Conservation (phyloP, 176 grass and related monocot genomes). For the Themeda triandra region DNA sequence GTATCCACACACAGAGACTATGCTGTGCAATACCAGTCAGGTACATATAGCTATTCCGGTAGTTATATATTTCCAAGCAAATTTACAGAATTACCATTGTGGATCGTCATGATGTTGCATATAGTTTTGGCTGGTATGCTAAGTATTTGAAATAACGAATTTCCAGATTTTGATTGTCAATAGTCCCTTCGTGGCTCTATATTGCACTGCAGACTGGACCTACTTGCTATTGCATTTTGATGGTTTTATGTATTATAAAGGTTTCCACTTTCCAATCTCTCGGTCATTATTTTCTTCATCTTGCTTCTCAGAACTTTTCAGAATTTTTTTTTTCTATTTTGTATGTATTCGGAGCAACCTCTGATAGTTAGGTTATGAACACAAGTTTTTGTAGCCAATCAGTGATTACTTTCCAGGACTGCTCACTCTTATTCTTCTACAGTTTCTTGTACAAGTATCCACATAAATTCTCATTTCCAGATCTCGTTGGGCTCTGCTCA, state of each 20-base stretch:
- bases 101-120: neutral
- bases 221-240: neutral
- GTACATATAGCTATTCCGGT: conserved; percentile 36
- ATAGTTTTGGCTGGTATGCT: neutral
- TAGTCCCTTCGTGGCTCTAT: neutral
- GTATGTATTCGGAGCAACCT: neutral
- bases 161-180: neutral
- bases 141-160: neutral
- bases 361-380: neutral
- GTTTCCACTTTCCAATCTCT: neutral
- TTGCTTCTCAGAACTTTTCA: neutral
- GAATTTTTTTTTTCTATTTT: neutral
- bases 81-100: neutral
- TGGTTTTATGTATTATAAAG: neutral
- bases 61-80: neutral
- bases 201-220: neutral
- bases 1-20: conserved; percentile 78
- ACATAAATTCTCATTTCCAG: neutral
- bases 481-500: neutral
- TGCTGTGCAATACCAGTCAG: conserved; percentile 87
- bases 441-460: neutral
- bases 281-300: neutral
- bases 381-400: neutral
- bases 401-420: neutral
- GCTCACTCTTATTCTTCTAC: neutral